Evolutionary conservation across 139 green algal genomes (phyloP), one percentile per base, ranked within the genome.

Genomic region (Trebouxia sp.): DNA sequence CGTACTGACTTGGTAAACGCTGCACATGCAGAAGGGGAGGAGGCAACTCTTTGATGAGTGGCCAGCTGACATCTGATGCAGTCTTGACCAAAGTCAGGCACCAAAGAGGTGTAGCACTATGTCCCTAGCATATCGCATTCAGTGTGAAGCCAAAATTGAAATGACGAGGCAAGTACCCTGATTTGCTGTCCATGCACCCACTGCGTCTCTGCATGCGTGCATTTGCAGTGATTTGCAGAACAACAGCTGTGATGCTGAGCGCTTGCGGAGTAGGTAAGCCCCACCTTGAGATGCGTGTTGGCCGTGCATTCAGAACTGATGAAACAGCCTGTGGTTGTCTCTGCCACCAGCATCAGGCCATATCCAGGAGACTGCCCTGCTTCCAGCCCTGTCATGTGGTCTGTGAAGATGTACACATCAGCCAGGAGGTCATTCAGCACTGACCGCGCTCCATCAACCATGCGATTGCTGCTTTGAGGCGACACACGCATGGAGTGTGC

Each of bases 361-460:
- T 94, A 99, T 8, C 96, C 97, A 1, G 97, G 97, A 6, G 92
- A 96, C 39, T 69, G 80, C 26, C 92, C 95, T 14, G 85, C 82
- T n/a, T 89, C 84, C 9, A 65, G 76, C 1, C 94, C 95, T 22
- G 67, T 89, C 70, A 92, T 88, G 58, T 98, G 93, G 80, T 99
- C 97, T 0, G 97, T 99, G 89, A 99, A 99, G 69, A 99, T 96
- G 87, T 95, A 98, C 53, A 99, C 97, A 78, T 99, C 97, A 1
- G 96, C 88, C 62, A 99, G 88, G 75, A 99, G 89, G 41, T 88
- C 38, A 83, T 99, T 98, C 11, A 99, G 90, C 74, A 98, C 86
- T 5, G 93, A 92, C 0, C 96, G 80, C 9, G 89, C 91, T 4
- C 81, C 93, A 78, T 96, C 92, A 56, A 97, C 96, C 92, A 98